phyloP scores from a whole-genome alignment of 2,329 filamentous ascomycete species.

The Bipolaris victoriae region DNA sequence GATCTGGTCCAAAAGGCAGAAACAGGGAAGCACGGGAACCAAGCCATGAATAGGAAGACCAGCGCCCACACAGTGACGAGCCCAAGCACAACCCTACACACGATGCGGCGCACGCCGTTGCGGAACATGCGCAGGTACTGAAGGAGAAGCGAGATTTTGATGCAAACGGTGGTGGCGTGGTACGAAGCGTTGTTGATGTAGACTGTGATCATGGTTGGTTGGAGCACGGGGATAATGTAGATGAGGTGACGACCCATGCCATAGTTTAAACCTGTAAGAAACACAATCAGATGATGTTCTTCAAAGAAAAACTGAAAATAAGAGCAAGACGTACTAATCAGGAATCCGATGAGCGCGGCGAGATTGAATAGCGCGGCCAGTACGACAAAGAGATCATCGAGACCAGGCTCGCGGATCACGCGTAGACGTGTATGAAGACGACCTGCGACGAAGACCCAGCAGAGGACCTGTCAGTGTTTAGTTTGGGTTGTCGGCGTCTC shows the following conservation, averaged over 20 bases:
- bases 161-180: slow-evolving; percentile 35
- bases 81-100: slow-evolving; percentile 23
- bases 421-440: slow-evolving; percentile 38
- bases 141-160: slow-evolving; percentile 45
- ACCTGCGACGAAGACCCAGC: slow-evolving; percentile 33
- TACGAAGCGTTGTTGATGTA: slow-evolving; percentile 39
- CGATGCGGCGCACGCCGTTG: slow-evolving; percentile 23
- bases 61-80: slow-evolving; percentile 36
- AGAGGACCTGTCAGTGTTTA: slow-evolving; percentile 28
- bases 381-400: slow-evolving; percentile 45
- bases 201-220: slow-evolving; percentile 28
- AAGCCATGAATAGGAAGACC: slow-evolving; percentile 35
- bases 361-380: slow-evolving; percentile 35
- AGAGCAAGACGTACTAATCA: slow-evolving; percentile 22
- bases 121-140: slow-evolving; percentile 45
- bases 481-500: background rate
- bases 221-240: slow-evolving; percentile 19
- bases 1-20: slow-evolving; percentile 26
- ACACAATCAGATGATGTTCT: slow-evolving; percentile 7
- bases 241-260: slow-evolving; percentile 43
- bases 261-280: slow-evolving; percentile 25
- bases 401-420: slow-evolving; percentile 38
- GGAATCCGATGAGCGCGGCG: slow-evolving; percentile 26
- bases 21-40: slow-evolving; percentile 41
- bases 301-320: background rate